These are phyloP conservation scores for Bonnemaisonia californica DNA, from an alignment of 31 red algal species.

Conservation along the genomic window DNA sequence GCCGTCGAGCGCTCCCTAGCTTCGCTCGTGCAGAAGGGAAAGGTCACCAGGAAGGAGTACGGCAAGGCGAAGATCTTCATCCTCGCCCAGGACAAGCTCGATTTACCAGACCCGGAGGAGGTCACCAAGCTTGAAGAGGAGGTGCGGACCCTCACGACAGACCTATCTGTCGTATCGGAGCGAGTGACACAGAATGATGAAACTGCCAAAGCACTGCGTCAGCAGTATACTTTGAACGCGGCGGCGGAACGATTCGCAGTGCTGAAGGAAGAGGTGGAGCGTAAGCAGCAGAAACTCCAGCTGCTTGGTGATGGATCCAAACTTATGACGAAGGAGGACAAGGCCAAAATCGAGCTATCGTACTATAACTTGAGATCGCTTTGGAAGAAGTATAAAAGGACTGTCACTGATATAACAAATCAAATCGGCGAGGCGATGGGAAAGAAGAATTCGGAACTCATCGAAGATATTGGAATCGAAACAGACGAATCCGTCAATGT, in stretches of 20 bases:
- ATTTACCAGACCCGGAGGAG: conserved; percentile 74
- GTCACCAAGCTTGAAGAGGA: conserved; percentile 60
- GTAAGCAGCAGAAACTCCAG: conserved; percentile 29
- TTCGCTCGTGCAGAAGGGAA: conserved; percentile 73
- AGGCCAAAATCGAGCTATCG: conserved; percentile 41
- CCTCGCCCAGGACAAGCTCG: conserved; percentile 72
- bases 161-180: conserved; percentile 27
- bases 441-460: conserved; percentile 57
- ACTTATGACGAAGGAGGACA: conserved; percentile 70
- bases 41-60: conserved; percentile 91
- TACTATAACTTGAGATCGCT: conserved; percentile 40
- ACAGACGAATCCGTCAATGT: conserved; percentile 70
- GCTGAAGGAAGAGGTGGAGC: conserved; percentile 27
- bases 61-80: conserved; percentile 98
- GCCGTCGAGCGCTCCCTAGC: conserved; percentile 81
- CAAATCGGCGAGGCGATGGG: conserved; percentile 66
- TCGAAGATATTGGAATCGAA: conserved; percentile 76
- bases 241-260: conserved; percentile 29
- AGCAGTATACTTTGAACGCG: conserved; percentile 47
- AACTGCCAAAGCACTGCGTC: not conserved
- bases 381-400: conserved; percentile 75
- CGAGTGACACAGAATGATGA: conserved; percentile 1
- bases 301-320: conserved; percentile 64
- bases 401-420: conserved; percentile 64
- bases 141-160: conserved; percentile 21